These are phyloP conservation scores for Dissophora globulifera DNA, from an alignment of 192 early-diverging fungal genomes.

Conservation along the genomic window DNA sequence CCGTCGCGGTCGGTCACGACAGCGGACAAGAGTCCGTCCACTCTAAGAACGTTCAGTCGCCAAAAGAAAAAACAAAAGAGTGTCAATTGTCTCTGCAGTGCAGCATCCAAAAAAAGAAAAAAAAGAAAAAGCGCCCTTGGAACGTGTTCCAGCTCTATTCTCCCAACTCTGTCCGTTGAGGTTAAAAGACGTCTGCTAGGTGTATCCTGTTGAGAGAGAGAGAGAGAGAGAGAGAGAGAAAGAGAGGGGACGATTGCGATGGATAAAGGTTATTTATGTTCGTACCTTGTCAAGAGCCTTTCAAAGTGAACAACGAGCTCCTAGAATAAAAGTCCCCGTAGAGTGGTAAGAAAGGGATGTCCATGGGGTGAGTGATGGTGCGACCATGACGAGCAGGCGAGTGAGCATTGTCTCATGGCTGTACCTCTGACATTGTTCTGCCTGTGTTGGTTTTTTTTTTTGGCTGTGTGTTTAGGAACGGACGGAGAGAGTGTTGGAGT, in stretches of 20 bases:
- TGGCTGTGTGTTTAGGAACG: too few species aligned
- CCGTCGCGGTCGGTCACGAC: conserved; percentile 71
- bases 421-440: conserved; percentile 3
- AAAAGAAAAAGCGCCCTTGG: not conserved
- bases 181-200: too few species aligned
- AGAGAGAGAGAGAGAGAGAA: not conserved
- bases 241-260: not conserved
- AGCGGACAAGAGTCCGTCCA: conserved; percentile 62
- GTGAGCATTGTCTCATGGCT: not conserved
- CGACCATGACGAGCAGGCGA: not conserved
- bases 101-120: not conserved
- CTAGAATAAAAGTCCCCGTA: conserved; percentile 1
- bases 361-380: not conserved
- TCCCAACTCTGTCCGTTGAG: not conserved
- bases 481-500: not conserved
- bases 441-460: too few species aligned
- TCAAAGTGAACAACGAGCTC: conserved; percentile 55
- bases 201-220: conserved; percentile 34
- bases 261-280: not conserved
- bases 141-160: not conserved
- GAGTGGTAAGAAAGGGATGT: not conserved
- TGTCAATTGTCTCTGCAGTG: not conserved
- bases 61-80: not conserved
- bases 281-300: conserved; percentile 49
- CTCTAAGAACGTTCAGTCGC: conserved; percentile 2